These are phyloP conservation scores for Cydonia oblonga DNA, from an alignment of 331 rosid genomes.

Conservation along the genomic window DNA sequence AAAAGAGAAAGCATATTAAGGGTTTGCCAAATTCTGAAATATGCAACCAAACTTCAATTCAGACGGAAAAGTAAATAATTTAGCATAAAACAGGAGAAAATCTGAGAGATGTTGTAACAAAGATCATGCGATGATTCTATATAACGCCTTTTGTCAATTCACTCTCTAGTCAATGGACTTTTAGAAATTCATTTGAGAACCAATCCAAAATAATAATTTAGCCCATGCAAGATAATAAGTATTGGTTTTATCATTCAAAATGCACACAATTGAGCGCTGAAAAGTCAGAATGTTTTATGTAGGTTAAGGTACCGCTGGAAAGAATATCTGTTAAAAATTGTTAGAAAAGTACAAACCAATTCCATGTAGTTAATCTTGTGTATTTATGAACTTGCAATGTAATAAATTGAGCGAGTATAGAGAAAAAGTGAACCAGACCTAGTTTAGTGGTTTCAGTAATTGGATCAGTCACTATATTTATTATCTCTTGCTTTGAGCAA, in stretches of 20 bases:
- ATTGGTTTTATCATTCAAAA: not conserved
- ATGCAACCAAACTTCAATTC: not conserved
- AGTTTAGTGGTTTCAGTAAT: slow-evolving; percentile 58
- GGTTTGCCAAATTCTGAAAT: not conserved
- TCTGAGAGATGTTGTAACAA: not conserved
- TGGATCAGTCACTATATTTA: slow-evolving; percentile 46
- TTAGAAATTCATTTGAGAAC: not conserved
- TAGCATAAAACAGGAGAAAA: not conserved
- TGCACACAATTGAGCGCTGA: not conserved
- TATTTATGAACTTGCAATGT: not conserved
- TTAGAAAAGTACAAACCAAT: not conserved
- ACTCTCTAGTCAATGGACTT: not conserved
- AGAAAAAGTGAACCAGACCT: slow-evolving; percentile 36
- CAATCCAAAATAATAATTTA: not conserved
- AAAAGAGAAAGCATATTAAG: not conserved
- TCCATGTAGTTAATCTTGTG: not conserved
- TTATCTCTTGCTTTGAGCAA: slow-evolving; percentile 70
- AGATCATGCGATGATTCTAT: not conserved
- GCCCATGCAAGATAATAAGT: not conserved
- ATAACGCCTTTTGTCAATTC: not conserved
- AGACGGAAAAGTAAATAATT: not conserved
- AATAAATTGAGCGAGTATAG: not conserved
- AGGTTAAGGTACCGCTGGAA: not conserved
- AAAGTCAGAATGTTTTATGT: not conserved
- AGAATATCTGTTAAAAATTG: not conserved